Percentiles rank a stretch among this genome's conserved stretches.
phyloP scores from a whole-genome alignment of 129 eudicot genomes.

The Helianthus tuberosus region DNA sequence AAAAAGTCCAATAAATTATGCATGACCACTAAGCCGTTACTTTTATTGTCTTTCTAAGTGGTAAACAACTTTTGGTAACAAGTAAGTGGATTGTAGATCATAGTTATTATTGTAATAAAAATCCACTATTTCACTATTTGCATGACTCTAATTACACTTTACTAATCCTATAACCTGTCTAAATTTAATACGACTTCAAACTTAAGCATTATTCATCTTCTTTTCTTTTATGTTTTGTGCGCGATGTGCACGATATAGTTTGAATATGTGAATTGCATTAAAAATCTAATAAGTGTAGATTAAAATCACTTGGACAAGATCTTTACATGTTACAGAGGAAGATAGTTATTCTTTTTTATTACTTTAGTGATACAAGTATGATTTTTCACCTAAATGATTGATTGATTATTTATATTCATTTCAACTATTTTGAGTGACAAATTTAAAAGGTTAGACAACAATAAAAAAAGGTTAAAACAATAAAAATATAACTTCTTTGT shows the following conservation, averaged over 20 bases:
- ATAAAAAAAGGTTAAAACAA: no score
- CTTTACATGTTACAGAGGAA: no score
- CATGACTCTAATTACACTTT: background rate
- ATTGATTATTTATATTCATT: no score
- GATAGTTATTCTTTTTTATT: no score
- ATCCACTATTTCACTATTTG: constrained; percentile 21
- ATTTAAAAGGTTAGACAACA: no score
- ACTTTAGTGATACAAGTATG: no score
- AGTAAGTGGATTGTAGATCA: constrained; percentile 22
- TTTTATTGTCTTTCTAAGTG: constrained; percentile 8
- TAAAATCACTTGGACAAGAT: no score
- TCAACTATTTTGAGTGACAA: no score
- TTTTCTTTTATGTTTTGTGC: background rate
- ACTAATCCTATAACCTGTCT: constrained; percentile 7
- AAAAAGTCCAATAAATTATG: constrained; percentile 22
- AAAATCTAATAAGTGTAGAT: no score
- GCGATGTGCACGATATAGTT: background rate
- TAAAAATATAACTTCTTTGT: no score
- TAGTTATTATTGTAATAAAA: constrained; percentile 24
- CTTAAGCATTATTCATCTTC: background rate
- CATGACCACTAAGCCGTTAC: constrained; percentile 16
- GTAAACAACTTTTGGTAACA: constrained; percentile 7
- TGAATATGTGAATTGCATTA: no score
- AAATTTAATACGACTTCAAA: constrained; percentile 18
- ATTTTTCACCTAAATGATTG: no score